Evolutionary conservation across 176 grass and related monocot genomes (phyloP), one percentile per base, ranked within the genome.

Genomic region (Oryza coarctata): DNA sequence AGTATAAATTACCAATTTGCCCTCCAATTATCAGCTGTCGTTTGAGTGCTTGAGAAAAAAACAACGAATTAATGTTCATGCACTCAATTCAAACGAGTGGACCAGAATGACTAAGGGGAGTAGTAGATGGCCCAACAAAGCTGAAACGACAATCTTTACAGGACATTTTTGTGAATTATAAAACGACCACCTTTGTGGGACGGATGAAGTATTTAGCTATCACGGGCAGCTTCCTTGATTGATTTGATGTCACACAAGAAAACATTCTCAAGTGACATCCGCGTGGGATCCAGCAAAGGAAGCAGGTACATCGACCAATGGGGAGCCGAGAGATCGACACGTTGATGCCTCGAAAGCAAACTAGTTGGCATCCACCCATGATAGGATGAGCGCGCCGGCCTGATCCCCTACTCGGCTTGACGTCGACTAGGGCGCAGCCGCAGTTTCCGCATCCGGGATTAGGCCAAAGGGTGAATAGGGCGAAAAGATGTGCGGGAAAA

Each of bases 331-430:
- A 77, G 83, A 78, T 73, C 45, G 79, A 89, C 73, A 82, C 66
- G 83, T 68, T 35, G 83, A 86, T 86, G 78, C 88, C 68, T 65
- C 29, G 79, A 86, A 22, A 90, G 83, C 88, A 82, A 68, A 83
- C 36, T 14, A 39, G 71, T 44, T 66, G 61, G 71, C 71, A 55
- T 74, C 61, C 81, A 67, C 65, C 62, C 22, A 65, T n/a, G 71
- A 67, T 45, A 38, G 68, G 88, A 74, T 83, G 88, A 67, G 73
- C n/a, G 79, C 73, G 78, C 83, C 67, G 17, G 22, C 66, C 20
- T 20, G 70, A 86, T 80, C 44, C 65, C 40, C 82, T 17, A 74
- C 73, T 73, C 43, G 43, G 68, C 88, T 50, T 67, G 79, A 89
- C 79, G 73, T 52, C 66, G 43, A 23, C 20, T 55, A 44, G 78